Evolutionary conservation across 768 basidiomycete species (phyloP).

Genomic region (Tubosaeta brunneosetosa): DNA sequence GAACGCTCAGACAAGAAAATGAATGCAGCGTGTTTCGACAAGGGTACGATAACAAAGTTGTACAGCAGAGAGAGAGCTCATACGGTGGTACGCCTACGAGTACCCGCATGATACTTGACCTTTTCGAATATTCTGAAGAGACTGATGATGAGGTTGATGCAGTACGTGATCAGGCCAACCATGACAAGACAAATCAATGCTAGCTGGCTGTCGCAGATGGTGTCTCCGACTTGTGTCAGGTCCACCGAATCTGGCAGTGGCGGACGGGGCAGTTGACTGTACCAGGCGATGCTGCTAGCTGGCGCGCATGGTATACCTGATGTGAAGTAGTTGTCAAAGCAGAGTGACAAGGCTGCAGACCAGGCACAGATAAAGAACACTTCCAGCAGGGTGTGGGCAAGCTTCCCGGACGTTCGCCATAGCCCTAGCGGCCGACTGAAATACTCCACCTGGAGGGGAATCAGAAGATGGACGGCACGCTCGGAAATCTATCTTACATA

Average conservation of each 20-base stretch:
- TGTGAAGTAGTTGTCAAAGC: slow-evolving; percentile 91
- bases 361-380: slow-evolving; percentile 91
- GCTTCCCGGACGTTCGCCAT: slow-evolving; percentile 84
- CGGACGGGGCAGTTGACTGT: slow-evolving; percentile 56
- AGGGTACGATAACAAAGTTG: slow-evolving; percentile 3
- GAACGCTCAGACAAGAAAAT: neutral
- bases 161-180: slow-evolving; percentile 74
- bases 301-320: slow-evolving; percentile 76
- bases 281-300: slow-evolving; percentile 61
- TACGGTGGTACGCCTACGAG: slow-evolving; percentile 15
- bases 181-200: slow-evolving; percentile 75
- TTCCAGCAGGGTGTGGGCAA: slow-evolving; percentile 82
- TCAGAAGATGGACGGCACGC: slow-evolving; percentile 13
- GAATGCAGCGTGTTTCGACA: neutral
- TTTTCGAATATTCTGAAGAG: slow-evolving; percentile 86
- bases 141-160: slow-evolving; percentile 79
- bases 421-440: slow-evolving; percentile 89
- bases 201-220: slow-evolving; percentile 71
- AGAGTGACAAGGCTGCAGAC: slow-evolving; percentile 84
- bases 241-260: slow-evolving; percentile 18
- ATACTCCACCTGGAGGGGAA: slow-evolving; percentile 69
- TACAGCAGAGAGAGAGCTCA: slow-evolving; percentile 5
- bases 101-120: slow-evolving; percentile 65
- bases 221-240: slow-evolving; percentile 46
- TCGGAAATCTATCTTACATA: slow-evolving; percentile 52